Conservation (phyloP, 2,329 filamentous ascomycete species). For the Dactylellina leptospora region DNA sequence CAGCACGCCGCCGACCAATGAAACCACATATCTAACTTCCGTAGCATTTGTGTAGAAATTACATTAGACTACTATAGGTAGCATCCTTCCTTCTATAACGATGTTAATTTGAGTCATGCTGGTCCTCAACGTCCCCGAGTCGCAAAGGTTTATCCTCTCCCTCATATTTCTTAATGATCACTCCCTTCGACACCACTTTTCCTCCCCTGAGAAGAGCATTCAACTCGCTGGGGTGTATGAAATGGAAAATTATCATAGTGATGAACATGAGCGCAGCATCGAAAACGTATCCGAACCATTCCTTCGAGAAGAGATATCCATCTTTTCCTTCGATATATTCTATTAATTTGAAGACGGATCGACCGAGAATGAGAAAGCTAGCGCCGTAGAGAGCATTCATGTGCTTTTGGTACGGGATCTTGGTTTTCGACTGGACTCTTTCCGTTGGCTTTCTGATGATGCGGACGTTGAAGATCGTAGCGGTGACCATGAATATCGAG, state of each 20-base stretch:
- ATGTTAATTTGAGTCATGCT: too few species aligned
- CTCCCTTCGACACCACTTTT: slow-evolving; percentile 1
- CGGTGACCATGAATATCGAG: slow-evolving; percentile 66
- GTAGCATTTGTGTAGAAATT: too few species aligned
- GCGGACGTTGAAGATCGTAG: slow-evolving; percentile 63
- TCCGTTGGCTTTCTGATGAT: slow-evolving; percentile 9
- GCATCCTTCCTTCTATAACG: too few species aligned
- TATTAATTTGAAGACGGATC: slow-evolving; percentile 64
- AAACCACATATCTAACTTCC: too few species aligned
- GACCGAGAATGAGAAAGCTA: slow-evolving; percentile 63
- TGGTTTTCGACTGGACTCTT: slow-evolving; percentile 2
- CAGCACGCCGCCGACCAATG: too few species aligned
- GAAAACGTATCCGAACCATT: slow-evolving; percentile 64
- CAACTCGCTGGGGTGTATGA: slow-evolving; percentile 59
- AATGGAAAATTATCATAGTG: slow-evolving; percentile 61
- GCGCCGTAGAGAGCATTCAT: slow-evolving; percentile 62
- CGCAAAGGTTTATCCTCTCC: neutral
- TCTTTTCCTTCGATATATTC: slow-evolving; percentile 64
- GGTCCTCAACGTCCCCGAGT: too few species aligned
- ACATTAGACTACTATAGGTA: too few species aligned
- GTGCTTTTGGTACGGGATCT: slow-evolving; percentile 11
- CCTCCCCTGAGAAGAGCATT: slow-evolving; percentile 8
- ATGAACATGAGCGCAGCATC: slow-evolving; percentile 63
- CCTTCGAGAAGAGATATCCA: slow-evolving; percentile 62
- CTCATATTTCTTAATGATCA: neutral